Conservation (phyloP, 2,329 filamentous ascomycete genomes). For the Diaporthe destruens region DNA sequence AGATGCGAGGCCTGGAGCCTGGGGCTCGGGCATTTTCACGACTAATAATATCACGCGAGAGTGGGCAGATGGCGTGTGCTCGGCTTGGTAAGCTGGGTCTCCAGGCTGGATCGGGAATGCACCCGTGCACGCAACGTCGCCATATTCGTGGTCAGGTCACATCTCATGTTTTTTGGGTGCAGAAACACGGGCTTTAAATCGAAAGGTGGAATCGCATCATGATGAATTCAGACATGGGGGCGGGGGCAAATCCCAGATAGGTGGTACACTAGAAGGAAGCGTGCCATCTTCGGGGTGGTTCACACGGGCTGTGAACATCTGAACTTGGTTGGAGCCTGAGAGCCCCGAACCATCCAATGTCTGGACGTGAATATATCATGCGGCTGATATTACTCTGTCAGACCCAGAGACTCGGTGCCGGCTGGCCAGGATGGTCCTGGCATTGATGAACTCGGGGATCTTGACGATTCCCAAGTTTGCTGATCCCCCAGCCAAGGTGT, state of each 20-base stretch:
- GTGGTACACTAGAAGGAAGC: too few species aligned
- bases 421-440: too few species aligned
- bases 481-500: not conserved
- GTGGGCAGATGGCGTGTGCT: not conserved
- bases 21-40: not conserved
- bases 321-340: not conserved
- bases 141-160: too few species aligned
- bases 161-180: not conserved
- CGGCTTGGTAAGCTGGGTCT: not conserved
- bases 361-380: too few species aligned
- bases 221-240: not conserved
- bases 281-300: not conserved
- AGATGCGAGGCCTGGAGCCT: not conserved
- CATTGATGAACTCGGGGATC: not conserved
- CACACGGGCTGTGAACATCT: not conserved
- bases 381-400: not conserved
- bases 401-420: not conserved
- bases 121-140: too few species aligned
- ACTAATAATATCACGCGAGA: not conserved
- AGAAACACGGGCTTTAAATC: too few species aligned
- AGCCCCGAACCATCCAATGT: not conserved
- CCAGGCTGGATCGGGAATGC: not conserved
- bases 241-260: not conserved
- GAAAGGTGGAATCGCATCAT: not conserved
- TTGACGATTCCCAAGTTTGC: too few species aligned